Evolutionary conservation across 805 yeast species (phyloP).

Genomic region (Ogataea neopini): DNA sequence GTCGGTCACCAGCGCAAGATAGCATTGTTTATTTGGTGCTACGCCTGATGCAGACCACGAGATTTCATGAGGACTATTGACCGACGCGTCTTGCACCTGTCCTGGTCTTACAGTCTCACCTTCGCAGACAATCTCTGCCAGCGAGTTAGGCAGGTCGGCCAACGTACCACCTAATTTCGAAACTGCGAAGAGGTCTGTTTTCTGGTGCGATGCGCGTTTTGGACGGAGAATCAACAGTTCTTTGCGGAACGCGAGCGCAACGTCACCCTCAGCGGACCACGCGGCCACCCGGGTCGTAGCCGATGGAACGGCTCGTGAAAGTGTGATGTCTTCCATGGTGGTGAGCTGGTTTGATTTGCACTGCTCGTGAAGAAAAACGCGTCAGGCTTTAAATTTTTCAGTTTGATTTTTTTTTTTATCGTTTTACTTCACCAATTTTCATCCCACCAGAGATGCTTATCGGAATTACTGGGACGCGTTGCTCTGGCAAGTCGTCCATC

Average conservation of each 20-base stretch:
- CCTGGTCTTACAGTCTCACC: slow-evolving; percentile 23
- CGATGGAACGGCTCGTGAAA: slow-evolving; percentile 13
- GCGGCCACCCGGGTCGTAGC: slow-evolving; percentile 8
- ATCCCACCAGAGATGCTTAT: slow-evolving; percentile 53
- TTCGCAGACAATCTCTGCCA: slow-evolving; percentile 13
- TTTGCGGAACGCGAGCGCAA: slow-evolving; percentile 16
- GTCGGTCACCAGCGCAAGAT: slow-evolving; percentile 23
- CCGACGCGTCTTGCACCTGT: slow-evolving; percentile 16
- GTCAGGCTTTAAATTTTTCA: background rate
- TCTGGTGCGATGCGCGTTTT: background rate
- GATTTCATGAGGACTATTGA: slow-evolving; percentile 17
- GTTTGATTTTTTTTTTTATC: background rate
- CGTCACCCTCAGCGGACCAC: slow-evolving; percentile 25
- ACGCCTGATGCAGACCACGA: slow-evolving; percentile 27
- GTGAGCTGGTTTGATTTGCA: background rate
- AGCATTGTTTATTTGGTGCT: slow-evolving; percentile 13
- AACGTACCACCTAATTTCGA: slow-evolving; percentile 16
- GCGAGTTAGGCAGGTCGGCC: slow-evolving; percentile 17
- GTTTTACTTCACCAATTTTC: background rate
- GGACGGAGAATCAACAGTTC: slow-evolving; percentile 20
- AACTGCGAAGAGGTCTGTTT: slow-evolving; percentile 15
- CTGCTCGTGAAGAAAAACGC: background rate
- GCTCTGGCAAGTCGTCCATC: slow-evolving; percentile 68
- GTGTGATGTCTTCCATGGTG: slow-evolving; percentile 14
- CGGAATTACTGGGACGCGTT: slow-evolving; percentile 70